A percentile compares a stretch with the other conserved stretches of the same genome.
Evolutionary conservation across 495 filamentous ascomycete genomes (phyloP).

Genomic region (Penicillium robsamsonii): DNA sequence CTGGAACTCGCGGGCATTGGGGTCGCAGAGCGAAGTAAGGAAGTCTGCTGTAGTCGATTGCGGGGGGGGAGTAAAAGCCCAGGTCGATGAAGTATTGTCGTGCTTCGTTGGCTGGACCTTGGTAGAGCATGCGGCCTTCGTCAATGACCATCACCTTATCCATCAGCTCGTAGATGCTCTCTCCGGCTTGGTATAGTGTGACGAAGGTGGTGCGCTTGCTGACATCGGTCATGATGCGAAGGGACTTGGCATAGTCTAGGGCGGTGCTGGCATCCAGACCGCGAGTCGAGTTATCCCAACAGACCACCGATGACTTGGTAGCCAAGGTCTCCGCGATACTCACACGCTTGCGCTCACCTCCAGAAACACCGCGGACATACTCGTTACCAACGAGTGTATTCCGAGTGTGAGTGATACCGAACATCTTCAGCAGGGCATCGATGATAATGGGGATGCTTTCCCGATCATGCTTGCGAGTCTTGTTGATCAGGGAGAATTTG

Average conservation of each 20-base stretch:
- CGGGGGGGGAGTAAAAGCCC: conserved; percentile 65
- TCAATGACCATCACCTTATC: conserved; percentile 72
- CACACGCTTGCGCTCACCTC: conserved; percentile 71
- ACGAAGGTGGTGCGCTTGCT: conserved; percentile 78
- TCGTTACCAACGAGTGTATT: conserved; percentile 84
- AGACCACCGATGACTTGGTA: conserved; percentile 62
- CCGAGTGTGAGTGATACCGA: conserved; percentile 77
- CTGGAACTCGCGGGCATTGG: conserved; percentile 63
- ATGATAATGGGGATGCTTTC: conserved; percentile 66
- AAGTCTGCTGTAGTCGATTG: conserved; percentile 73
- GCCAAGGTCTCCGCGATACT: conserved; percentile 68
- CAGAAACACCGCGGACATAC: conserved; percentile 71
- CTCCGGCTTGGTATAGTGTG: conserved; percentile 80
- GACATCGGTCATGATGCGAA: conserved; percentile 81
- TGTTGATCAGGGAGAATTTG: conserved; percentile 79
- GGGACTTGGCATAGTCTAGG: conserved; percentile 72
- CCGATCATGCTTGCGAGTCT: conserved; percentile 71
- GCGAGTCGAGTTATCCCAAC: conserved; percentile 76
- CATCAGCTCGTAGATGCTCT: conserved; percentile 81
- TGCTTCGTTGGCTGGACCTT: conserved; percentile 61
- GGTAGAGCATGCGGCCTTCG: conserved; percentile 62
- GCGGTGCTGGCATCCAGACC: conserved; percentile 78
- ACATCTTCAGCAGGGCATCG: conserved; percentile 63
- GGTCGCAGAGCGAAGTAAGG: conserved; percentile 75
- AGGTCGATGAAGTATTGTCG: conserved; percentile 67